Evolutionary conservation across 371 early-diverging fungal genomes (phyloP), one percentile per base, ranked within the genome.

Genomic region (Mortierella sp.): DNA sequence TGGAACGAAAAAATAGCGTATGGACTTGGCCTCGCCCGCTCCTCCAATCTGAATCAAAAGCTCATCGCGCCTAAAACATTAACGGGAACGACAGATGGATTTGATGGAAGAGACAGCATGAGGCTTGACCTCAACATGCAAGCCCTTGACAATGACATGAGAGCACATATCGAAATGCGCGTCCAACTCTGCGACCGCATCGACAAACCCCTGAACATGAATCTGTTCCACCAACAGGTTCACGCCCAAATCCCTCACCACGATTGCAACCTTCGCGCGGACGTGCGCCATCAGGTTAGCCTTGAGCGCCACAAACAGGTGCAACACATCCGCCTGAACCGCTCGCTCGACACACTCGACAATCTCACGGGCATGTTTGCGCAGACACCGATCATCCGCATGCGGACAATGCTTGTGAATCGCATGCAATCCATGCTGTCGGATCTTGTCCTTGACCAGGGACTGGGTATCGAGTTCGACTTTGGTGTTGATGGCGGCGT

Each of bases 201-300:
- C 72, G 3, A 77, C 82, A 48, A 29, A 7, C 1, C 16, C 74
- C 49, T 76, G 74, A 32, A 81, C 54, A 70, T 76, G 58, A n/a
- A 81, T 63, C 70, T 81, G 73, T 27, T 81, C 77, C 41, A 81
- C 32, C 29, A 81, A 16, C 46, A 81, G 48, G 38, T 81, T 81
- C 11, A 81, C 71, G 0, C 82, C 65, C 51, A 81, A 29, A 43
- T 71, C 75, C 24, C 70, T 43, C 16, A 81, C 51, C 8, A 63
- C 38, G 11, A 71, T 38, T 2, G 54, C 70, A 43, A 81, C 27
- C n/a, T 71, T 73, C 29, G 75, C 41, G 4, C 77, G 77, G 24
- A 77, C 75, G 32, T 81, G 75, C 18, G 71, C 29, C 74, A 81
- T 77, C 35, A 81, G 43, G 7, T 77, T 44, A 3, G 56, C 18